Base-by-base conservation (phyloP, 2,329 filamentous ascomycete species). In the Phyllosticta citrichinensis region DNA sequence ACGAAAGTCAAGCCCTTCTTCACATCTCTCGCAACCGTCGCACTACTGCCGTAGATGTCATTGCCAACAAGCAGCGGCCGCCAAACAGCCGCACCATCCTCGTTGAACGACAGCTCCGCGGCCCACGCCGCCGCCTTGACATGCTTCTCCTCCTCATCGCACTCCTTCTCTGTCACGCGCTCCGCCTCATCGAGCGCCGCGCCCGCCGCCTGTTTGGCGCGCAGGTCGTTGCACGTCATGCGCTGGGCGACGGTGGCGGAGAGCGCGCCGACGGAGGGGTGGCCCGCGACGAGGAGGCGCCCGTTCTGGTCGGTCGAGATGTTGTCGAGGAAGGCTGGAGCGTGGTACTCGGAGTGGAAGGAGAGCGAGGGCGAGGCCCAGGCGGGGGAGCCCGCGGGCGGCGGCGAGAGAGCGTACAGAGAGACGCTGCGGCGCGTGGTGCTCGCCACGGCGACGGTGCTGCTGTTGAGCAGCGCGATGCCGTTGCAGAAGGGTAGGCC, bases 401-500 rank as follows among this genome's bases (percentile, higher is more conserved):
- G 20, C 30, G 30, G 10, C 4, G 40, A 9, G 63, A 62, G 14
- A 58, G 64, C 47, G 67, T 74, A 79, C 6, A 79, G 63, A 19
- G 70, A 69, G 0, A 78, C 63, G 1, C 68, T 69, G 0, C 70
- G 63, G 9, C 65, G 70, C 1, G 69, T 70, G 0, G 70, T 69
- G 30, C 74, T 76, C 1, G 73, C 71, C 0, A 78, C 75, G 0
- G 74, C 76, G 1, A 78, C 27, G 0, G 69, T 70, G 2, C 68
- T 72, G 2, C 58, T 35, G 52, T 77, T 76, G 1, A 78, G 62
- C 55, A 68, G 63, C 0, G 65, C 66, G 11, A 78, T 67, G 1
- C 77, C 77, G 56, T 79, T 79, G 0, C 76, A 72, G 55, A 78
- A 78, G 0, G 74, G 68, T 1, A 77, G 60, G 8, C 19, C 25